These are phyloP conservation scores for Leccinellum rugosiceps DNA, from an alignment of 768 basidiomycete genomes.

Conservation along the genomic window DNA sequence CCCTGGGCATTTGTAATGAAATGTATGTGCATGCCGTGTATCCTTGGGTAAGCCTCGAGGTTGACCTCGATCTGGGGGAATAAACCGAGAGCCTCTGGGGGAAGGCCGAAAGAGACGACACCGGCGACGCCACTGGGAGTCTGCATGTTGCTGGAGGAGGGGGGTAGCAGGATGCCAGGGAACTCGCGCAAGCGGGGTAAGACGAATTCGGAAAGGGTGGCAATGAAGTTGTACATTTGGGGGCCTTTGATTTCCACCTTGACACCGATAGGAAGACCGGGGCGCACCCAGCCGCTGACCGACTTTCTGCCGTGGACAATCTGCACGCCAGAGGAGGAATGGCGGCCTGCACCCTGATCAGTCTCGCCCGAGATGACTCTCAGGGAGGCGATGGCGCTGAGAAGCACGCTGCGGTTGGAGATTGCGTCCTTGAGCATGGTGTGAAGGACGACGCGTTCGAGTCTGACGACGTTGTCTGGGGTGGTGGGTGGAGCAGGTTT, in stretches of 20 bases:
- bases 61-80: conserved; percentile 98
- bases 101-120: conserved; percentile 86
- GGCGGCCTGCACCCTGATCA: conserved; percentile 65
- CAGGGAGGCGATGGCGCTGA: conserved; percentile 85
- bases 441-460: conserved; percentile 86
- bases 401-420: conserved; percentile 62
- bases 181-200: conserved; percentile 93
- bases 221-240: conserved; percentile 93
- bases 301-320: conserved; percentile 67
- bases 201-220: conserved; percentile 87
- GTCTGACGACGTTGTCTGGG: conserved; percentile 62
- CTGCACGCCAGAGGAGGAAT: conserved; percentile 71
- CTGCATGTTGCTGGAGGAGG: conserved; percentile 61
- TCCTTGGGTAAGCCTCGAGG: conserved; percentile 79
- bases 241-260: conserved; percentile 90
- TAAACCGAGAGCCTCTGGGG: conserved; percentile 77
- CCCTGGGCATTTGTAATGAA: conserved; percentile 89
- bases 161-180: conserved; percentile 76
- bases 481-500: conserved; percentile 65
- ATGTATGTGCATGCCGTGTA: conserved; percentile 91
- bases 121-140: conserved; percentile 80
- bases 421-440: conserved; percentile 82
- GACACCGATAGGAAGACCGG: conserved; percentile 77
- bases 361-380: conserved; percentile 86
- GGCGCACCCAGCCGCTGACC: conserved; percentile 80